Evolutionary conservation across 2,329 filamentous ascomycete genomes (phyloP), one percentile per base, ranked within the genome.

Genomic region (Domatiomyces catenatus): DNA sequence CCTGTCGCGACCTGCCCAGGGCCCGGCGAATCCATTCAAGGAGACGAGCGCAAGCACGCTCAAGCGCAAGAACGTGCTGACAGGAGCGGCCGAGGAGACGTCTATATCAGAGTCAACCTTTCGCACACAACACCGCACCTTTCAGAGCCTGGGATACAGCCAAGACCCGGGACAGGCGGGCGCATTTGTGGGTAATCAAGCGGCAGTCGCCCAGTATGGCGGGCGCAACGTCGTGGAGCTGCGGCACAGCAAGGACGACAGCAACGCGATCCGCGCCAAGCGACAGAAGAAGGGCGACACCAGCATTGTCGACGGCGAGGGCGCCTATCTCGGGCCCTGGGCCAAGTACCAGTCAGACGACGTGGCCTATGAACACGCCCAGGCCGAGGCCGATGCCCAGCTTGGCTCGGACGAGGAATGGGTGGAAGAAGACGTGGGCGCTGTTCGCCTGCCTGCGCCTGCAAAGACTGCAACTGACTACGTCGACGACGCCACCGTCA

Each of bases 251-350:
- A 95, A 93, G 66, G 84, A 84, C 56, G 77, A 81, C 51, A 80
- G 82, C 4, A 79, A 79, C 39, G 73, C 72, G 52, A 71, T 87
- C 65, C 74, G 83, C 46, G 73, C 81, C n/a, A 84, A 82, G 59
- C 76, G 92, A 54, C 88, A 96, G 66, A 80, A 73, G 58, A 95
- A 92, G 63, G 92, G 92, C 46, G 81, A 90, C 63, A 79, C 87
- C 43, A 80, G 81, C 17, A 75, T 95, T 42, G 83, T 89, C 0
- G 89, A 94, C 61, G 92, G 92, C 0, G 81, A 87, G 6, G 83
- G 83, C 49, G 83, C 88, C 45, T 98, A 98, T 66, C 77, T 94
- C 39, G 93, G 93, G 0, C 93, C 92, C 0, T 98, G 93, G 93
- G 93, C 92, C 7, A 81, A 76, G 64, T 94, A 93, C 63, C 75